Evolutionary conservation across 176 grass and related monocot species (phyloP).

Genomic region (Avena atlantica): DNA sequence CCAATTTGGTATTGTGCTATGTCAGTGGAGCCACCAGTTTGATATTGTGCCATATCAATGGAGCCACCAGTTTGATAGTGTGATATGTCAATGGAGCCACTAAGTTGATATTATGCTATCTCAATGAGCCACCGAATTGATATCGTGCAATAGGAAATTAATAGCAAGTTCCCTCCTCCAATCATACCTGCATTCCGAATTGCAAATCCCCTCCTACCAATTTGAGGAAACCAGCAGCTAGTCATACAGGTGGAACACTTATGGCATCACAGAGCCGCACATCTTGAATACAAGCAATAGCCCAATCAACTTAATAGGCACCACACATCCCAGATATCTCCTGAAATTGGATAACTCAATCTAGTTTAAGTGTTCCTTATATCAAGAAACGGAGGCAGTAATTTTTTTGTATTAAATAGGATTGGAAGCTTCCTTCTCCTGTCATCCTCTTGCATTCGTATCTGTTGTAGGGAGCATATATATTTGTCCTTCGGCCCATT

Average conservation of each 20-base stretch:
- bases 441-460: too few species aligned
- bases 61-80: too few species aligned
- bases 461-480: too few species aligned
- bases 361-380: not conserved
- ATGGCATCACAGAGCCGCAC: not conserved
- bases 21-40: too few species aligned
- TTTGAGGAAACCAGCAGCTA: not conserved
- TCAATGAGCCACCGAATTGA: not conserved
- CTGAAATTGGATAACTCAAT: not conserved
- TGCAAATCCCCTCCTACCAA: not conserved
- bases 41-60: too few species aligned
- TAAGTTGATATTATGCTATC: not conserved
- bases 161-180: not conserved
- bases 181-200: not conserved
- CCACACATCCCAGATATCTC: not conserved
- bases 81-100: too few species aligned
- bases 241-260: not conserved
- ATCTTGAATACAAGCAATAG: not conserved
- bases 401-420: too few species aligned
- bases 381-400: too few species aligned
- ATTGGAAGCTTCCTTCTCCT: too few species aligned
- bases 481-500: too few species aligned
- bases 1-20: too few species aligned
- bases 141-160: not conserved
- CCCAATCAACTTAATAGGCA: not conserved